Conservation (phyloP, 768 basidiomycete genomes). For the Pleurotus tuoliensis region DNA sequence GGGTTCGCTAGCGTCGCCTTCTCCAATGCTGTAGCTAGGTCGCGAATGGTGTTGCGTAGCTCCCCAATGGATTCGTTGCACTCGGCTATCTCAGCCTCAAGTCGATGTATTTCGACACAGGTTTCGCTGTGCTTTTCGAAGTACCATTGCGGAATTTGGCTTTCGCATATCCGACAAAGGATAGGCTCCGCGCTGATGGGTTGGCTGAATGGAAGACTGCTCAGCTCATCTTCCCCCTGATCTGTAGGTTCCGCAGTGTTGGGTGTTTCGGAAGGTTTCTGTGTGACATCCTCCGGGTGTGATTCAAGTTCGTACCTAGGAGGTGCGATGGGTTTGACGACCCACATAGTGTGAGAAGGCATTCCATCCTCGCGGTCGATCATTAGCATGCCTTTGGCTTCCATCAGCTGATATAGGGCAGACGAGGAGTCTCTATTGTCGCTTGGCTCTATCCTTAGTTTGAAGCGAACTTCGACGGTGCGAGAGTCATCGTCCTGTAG, state of each 20-base stretch:
- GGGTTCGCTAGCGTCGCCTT: conserved; percentile 60
- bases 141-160: conserved; percentile 96
- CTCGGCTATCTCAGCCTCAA: conserved; percentile 92
- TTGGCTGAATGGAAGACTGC: conserved; percentile 71
- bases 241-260: conserved; percentile 18
- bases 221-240: conserved; percentile 45
- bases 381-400: conserved; percentile 99
- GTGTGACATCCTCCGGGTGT: conserved; percentile 53
- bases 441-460: conserved; percentile 70
- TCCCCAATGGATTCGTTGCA: conserved; percentile 92
- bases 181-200: conserved; percentile 81
- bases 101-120: conserved; percentile 90
- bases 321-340: conserved; percentile 76
- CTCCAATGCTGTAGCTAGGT: conserved; percentile 70
- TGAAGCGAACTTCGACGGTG: conserved; percentile 90
- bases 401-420: conserved; percentile 78
- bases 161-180: conserved; percentile 96
- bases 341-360: conserved; percentile 98
- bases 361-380: conserved; percentile 84
- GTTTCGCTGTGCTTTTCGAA: conserved; percentile 99
- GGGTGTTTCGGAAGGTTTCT: conserved; percentile 29
- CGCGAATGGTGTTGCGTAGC: conserved; percentile 80
- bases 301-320: conserved; percentile 66
- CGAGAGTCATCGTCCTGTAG: conserved; percentile 90
- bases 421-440: conserved; percentile 50